Evolutionary conservation across 768 basidiomycete genomes (phyloP).

Genomic region (Boletus rex-veris): DNA sequence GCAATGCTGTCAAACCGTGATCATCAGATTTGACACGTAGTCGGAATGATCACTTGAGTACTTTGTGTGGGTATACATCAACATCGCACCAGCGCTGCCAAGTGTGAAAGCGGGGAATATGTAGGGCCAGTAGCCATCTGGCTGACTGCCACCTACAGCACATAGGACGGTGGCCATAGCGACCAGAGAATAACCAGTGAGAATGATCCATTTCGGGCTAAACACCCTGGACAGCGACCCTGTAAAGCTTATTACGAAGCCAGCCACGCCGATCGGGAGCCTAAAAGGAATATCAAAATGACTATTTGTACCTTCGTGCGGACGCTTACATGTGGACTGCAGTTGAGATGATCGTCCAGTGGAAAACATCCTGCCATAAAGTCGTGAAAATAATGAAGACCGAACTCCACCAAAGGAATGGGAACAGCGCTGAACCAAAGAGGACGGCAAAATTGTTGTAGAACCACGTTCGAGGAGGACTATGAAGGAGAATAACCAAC

Average conservation of each 20-base stretch:
- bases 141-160: not conserved
- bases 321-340: constrained; percentile 38
- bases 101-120: not conserved
- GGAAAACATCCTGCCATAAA: constrained; percentile 40
- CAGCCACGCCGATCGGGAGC: constrained; percentile 41
- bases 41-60: not conserved
- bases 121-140: not conserved
- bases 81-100: not conserved
- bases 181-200: constrained; percentile 38
- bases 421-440: constrained; percentile 34
- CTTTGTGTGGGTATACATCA: not conserved
- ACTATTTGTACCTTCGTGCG: not conserved
- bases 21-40: not conserved
- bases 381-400: constrained; percentile 34
- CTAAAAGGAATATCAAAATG: constrained; percentile 18
- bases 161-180: constrained; percentile 32
- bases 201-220: constrained; percentile 44
- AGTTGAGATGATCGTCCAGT: constrained; percentile 39
- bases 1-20: constrained; percentile 38
- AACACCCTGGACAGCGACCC: constrained; percentile 37
- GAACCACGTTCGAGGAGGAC: constrained; percentile 43
- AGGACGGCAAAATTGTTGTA: constrained; percentile 41
- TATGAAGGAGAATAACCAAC: constrained; percentile 3
- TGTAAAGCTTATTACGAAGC: constrained; percentile 36
- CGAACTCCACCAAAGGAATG: constrained; percentile 42